Conservation (phyloP, 2,329 filamentous ascomycete genomes). For the Chalara sp. region DNA sequence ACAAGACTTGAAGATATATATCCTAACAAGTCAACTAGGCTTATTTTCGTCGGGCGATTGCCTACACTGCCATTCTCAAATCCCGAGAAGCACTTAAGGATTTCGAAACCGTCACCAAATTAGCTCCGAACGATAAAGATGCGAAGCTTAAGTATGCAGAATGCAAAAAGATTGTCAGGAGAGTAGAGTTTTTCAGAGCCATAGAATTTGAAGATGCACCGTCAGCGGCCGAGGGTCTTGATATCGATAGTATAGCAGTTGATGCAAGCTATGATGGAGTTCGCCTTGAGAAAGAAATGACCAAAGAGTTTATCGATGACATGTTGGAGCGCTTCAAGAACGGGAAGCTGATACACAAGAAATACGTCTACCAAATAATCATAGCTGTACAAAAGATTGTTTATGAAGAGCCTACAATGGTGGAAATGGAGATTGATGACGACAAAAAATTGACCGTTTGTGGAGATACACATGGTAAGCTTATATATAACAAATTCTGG, state of each 20-base stretch:
- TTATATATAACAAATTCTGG: neutral
- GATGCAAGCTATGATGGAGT: slow-evolving; percentile 83
- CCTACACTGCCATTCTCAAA: slow-evolving; percentile 83
- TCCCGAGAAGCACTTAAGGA: slow-evolving; percentile 85
- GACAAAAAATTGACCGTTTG: slow-evolving; percentile 85
- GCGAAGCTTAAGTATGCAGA: slow-evolving; percentile 86
- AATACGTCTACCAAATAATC: slow-evolving; percentile 97
- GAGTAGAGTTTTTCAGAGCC: slow-evolving; percentile 86
- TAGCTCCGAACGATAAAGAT: slow-evolving; percentile 83
- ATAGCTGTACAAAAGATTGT: slow-evolving; percentile 84
- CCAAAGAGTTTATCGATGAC: slow-evolving; percentile 92
- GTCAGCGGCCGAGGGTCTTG: slow-evolving; percentile 83
- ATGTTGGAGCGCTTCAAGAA: slow-evolving; percentile 95
- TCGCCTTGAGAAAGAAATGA: slow-evolving; percentile 75
- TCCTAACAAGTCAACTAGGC: slow-evolving; percentile 46
- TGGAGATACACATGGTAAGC: slow-evolving; percentile 87
- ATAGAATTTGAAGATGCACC: slow-evolving; percentile 92
- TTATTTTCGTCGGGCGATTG: slow-evolving; percentile 88
- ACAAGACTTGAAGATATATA: neutral
- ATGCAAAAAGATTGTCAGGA: slow-evolving; percentile 90
- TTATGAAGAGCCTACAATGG: slow-evolving; percentile 93
- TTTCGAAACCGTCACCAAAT: slow-evolving; percentile 83
- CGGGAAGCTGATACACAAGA: slow-evolving; percentile 90
- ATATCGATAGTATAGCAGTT: slow-evolving; percentile 77
- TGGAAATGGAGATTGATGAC: slow-evolving; percentile 76